Evolutionary conservation across 1,139 yeast species (phyloP).

Genomic region (Pichia norvegensis): DNA sequence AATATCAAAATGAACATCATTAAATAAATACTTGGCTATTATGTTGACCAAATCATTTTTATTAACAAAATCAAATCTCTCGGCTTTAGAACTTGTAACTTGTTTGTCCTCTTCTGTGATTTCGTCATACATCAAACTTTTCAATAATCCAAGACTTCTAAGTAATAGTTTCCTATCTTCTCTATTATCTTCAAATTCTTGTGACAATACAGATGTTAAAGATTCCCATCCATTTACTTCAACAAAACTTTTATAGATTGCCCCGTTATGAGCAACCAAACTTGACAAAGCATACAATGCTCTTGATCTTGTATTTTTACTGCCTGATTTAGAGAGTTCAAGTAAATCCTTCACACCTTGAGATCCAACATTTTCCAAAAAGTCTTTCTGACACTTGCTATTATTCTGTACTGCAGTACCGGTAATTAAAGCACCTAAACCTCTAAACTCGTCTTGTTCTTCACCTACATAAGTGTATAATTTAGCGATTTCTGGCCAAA

Average conservation of each 20-base stretch:
- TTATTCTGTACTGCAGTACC: slow-evolving; percentile 95
- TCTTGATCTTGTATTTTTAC: slow-evolving; percentile 40
- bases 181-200: slow-evolving; percentile 28
- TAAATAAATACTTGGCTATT: slow-evolving; percentile 12
- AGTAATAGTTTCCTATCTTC: slow-evolving; percentile 39
- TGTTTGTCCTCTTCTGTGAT: slow-evolving; percentile 28
- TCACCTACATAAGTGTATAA: slow-evolving; percentile 45
- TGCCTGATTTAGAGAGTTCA: slow-evolving; percentile 9
- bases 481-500: slow-evolving; percentile 50
- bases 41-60: slow-evolving; percentile 28
- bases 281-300: slow-evolving; percentile 73
- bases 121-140: slow-evolving; percentile 51
- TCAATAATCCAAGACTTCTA: slow-evolving; percentile 49
- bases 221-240: slow-evolving; percentile 56
- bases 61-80: slow-evolving; percentile 35
- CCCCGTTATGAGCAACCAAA: slow-evolving; percentile 60
- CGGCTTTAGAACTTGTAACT: slow-evolving; percentile 1
- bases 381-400: slow-evolving; percentile 61
- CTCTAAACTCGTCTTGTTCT: slow-evolving; percentile 41
- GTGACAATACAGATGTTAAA: slow-evolving; percentile 17
- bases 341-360: slow-evolving; percentile 11
- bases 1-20: slow-evolving; percentile 41
- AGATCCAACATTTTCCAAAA: slow-evolving; percentile 37
- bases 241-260: slow-evolving; percentile 49
- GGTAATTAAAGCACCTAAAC: slow-evolving; percentile 62